These are phyloP conservation scores for Blastobotrys chiropterorum DNA, from an alignment of 805 yeast species.

Conservation along the genomic window DNA sequence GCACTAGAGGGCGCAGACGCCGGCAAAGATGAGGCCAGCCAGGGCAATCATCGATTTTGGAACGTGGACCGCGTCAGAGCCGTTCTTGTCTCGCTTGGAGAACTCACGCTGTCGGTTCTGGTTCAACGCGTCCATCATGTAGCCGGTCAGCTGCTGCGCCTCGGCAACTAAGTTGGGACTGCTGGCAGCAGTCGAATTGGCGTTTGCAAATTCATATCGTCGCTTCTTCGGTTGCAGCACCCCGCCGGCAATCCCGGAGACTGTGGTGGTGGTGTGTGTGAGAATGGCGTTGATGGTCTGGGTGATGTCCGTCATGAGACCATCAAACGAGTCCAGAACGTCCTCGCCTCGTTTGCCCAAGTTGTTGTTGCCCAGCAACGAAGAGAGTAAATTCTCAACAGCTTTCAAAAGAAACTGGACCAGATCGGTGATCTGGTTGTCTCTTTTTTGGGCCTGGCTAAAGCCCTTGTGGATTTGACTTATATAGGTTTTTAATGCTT, in stretches of 20 bases:
- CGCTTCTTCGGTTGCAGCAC: neutral
- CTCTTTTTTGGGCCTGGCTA: neutral
- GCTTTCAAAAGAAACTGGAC: neutral
- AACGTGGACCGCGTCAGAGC: neutral
- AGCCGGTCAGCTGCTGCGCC: neutral
- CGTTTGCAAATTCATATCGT: neutral
- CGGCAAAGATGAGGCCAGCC: neutral
- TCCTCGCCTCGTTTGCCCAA: neutral
- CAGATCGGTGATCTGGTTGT: neutral
- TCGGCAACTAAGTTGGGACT: neutral
- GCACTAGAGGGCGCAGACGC: neutral
- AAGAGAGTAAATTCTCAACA: neutral
- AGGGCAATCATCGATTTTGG: neutral
- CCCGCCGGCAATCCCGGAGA: neutral
- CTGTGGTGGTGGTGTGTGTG: neutral
- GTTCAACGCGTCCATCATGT: neutral
- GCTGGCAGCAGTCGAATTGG: neutral
- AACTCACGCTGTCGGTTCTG: neutral
- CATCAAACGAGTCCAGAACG: neutral
- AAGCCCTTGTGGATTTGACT: neutral
- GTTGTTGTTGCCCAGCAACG: neutral
- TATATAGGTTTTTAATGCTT: neutral
- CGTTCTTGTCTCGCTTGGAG: neutral
- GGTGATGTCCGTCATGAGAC: neutral
- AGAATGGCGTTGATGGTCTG: neutral